Base-by-base conservation (phyloP, 2,329 filamentous ascomycete species). In the Calonectria fujianensis region DNA sequence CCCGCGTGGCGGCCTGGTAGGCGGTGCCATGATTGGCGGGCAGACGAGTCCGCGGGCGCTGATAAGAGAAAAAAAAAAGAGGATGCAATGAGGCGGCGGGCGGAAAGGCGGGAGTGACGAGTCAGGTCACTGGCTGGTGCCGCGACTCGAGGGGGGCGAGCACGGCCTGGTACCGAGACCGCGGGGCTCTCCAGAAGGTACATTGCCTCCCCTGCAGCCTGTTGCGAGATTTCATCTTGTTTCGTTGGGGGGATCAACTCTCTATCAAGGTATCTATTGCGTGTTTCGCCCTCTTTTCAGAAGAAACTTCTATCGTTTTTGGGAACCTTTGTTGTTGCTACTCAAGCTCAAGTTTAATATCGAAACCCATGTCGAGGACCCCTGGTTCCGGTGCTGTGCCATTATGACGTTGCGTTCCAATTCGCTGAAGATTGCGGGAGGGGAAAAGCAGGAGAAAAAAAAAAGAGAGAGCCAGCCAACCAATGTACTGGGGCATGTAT, bases 41-140 rank as follows among this genome's bases (percentile, higher is more conserved):
- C 39, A 50, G 64, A 20, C 50, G 32, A 57, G 54, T 45, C 70
- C 72, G 69, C 77, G 77, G 78, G 78, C 78, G 77, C 78, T 79
- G 78, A 80, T 80, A 80, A 79, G 74, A 48, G 27, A 48, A 48
- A 39, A 39, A 48, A 48, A 48, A 48, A 48, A 54, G 29, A 61
- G n/a, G 45, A 51, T 65, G 61, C 72, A 63, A 18, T 32, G 72
- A 73, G 66, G 63, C 29, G 72, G 31, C 48, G 71, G 37, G 51
- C 57, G 41, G 69, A 57, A 41, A 20, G 24, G 72, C 39, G 51
- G 51, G 50, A 52, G 50, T 48, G 57, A 59, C 50, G 37, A 63
- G 61, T 31, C 32, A 63, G 45, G 45, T 52, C 57, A 61, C 48
- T 72, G 24, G 51, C 37, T 31, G 29, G 57, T 50, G 41, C 61